Evolutionary conservation across 1,284 basidiomycete genomes (phyloP), one percentile per base, ranked within the genome.

Genomic region (Pseudozyma thailandica): DNA sequence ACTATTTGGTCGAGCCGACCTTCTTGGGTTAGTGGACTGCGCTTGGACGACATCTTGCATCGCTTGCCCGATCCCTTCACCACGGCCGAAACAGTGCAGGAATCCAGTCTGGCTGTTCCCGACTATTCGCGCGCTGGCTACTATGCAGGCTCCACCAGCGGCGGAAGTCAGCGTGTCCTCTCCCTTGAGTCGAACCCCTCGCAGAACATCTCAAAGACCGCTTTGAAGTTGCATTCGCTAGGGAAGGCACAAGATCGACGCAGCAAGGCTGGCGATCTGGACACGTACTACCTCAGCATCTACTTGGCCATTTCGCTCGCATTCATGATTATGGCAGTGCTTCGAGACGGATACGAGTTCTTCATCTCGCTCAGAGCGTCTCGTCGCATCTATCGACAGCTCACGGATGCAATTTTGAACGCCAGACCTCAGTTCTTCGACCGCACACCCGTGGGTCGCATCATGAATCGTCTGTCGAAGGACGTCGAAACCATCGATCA

Each of bases 351-450:
- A 20, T 61, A 74, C 48, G 70, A 70, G 50, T 70, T 75, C 46
- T 68, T 46, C 26, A 74, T 77, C 21, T 78, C 81, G 35, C 63
- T 82, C 21, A 56, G 54, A 5, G 77, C 81, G 6, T 82, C 80
- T 3, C 52, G 69, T 23, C 49, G 45, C 13, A 65, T 83, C 53
- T 82, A 82, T 50, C 56, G 68, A 26, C 59, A 84, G 37, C 87
- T 98, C 46, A 86, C 98, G 38, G 90, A 93, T 80, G 85, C 90
- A 0, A 90, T 98, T 10, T 85, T 98, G 1, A 94, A 94, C 74
- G 93, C 94, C 1, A 89, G 49, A 49, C 80, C 79, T 28, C 72
- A 73, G n/a, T 82, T 77, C 61, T 82, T 79, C 35, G 80, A 82
- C 55, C 69, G 74, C 37, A 81, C 80, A 27, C 80, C 80, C 12